These are phyloP conservation scores for Inonotus obliquus DNA, from an alignment of 1,284 basidiomycete genomes.

Conservation along the genomic window DNA sequence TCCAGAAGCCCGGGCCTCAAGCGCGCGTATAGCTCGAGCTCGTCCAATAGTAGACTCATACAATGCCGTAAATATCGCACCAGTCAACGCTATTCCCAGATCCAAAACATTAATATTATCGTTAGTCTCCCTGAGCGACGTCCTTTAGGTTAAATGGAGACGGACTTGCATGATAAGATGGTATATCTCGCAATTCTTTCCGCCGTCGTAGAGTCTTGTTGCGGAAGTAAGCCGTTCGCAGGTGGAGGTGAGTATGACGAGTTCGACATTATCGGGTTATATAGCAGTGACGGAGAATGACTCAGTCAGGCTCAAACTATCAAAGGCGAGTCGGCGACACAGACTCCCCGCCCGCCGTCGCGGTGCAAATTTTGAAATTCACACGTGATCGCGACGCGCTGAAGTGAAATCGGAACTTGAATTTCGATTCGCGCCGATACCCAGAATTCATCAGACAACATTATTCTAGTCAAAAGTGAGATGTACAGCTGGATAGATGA, in stretches of 20 bases:
- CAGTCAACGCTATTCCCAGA: constrained; percentile 39
- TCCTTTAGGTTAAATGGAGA: constrained; percentile 30
- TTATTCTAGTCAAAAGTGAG: not conserved
- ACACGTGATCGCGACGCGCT: not conserved
- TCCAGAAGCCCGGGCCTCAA: not conserved
- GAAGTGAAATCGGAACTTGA: not conserved
- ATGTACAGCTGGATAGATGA: too few species aligned
- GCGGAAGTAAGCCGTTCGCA: not conserved
- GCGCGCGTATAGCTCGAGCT: constrained; percentile 1
- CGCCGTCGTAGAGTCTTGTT: constrained; percentile 22
- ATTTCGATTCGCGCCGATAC: not conserved
- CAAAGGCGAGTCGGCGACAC: not conserved
- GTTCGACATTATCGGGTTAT: not conserved
- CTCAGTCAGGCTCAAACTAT: not conserved
- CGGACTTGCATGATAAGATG: constrained; percentile 70
- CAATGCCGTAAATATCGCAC: constrained; percentile 48
- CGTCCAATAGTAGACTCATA: constrained; percentile 31
- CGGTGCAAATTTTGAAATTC: not conserved
- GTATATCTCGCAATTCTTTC: constrained; percentile 51
- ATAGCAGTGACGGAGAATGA: not conserved
- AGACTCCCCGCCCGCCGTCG: not conserved
- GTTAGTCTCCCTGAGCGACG: constrained; percentile 24
- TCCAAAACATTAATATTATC: constrained; percentile 5
- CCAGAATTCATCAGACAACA: not conserved
- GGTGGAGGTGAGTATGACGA: not conserved